Conservation (phyloP, 1,284 basidiomycete species). For the Mycena sp. region DNA sequence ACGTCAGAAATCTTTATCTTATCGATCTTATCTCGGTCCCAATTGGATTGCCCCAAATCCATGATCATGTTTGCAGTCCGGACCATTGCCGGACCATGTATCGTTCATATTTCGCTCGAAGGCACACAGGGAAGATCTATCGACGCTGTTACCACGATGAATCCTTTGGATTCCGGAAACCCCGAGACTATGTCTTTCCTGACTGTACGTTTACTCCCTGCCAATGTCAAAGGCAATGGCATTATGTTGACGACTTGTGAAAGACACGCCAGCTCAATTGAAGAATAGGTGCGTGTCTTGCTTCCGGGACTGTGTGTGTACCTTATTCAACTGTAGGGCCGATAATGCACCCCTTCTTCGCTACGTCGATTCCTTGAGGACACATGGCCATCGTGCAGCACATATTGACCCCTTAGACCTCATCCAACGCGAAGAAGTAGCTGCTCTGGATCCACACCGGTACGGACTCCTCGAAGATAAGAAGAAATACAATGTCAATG, state of each 20-base stretch:
- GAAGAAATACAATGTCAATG: conserved; percentile 75
- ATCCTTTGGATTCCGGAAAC: conserved; percentile 82
- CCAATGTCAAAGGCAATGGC: background rate
- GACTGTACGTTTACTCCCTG: conserved; percentile 67
- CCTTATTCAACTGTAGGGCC: conserved; percentile 35
- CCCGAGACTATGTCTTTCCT: conserved; percentile 69
- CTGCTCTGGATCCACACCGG: conserved; percentile 80
- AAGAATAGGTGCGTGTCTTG: conserved; percentile 60
- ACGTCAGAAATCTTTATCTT: background rate
- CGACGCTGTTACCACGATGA: conserved; percentile 76
- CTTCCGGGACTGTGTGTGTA: too few species aligned
- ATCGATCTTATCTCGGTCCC: background rate
- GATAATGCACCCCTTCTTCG: conserved; percentile 83
- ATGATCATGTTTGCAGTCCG: too few species aligned
- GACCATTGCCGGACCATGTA: conserved; percentile 1
- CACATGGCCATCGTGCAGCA: conserved; percentile 83
- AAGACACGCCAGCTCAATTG: conserved; percentile 81
- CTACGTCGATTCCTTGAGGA: conserved; percentile 87
- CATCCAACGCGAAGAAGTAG: conserved; percentile 85
- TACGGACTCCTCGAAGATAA: conserved; percentile 74
- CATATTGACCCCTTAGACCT: conserved; percentile 88
- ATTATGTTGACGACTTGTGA: background rate
- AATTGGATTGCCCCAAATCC: too few species aligned
- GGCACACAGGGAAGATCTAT: background rate
- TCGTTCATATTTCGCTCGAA: background rate